Conservation (phyloP, 768 basidiomycete genomes). For the Imleria badia region DNA sequence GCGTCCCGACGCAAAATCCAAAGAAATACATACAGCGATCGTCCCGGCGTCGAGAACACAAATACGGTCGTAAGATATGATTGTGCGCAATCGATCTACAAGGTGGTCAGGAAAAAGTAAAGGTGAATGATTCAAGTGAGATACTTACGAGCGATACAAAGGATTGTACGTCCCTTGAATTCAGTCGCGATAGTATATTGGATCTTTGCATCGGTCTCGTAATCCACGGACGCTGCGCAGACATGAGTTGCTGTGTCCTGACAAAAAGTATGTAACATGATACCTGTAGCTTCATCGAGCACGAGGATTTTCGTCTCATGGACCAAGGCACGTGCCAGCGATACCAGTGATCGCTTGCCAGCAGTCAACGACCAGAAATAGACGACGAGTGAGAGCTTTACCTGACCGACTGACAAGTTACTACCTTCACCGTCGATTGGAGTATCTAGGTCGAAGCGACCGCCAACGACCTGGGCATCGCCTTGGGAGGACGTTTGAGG, state of each 20-base stretch:
- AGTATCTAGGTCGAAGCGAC: conserved; percentile 79
- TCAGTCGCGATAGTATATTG: conserved; percentile 85
- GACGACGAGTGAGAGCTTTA: background rate
- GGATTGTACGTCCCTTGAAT: conserved; percentile 80
- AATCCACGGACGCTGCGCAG: conserved; percentile 73
- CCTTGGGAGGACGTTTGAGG: conserved; percentile 37
- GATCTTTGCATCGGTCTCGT: conserved; percentile 87
- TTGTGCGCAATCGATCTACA: conserved; percentile 80
- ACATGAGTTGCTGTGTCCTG: background rate
- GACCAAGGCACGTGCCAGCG: conserved; percentile 85
- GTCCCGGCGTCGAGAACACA: conserved; percentile 82
- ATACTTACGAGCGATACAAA: conserved; percentile 86
- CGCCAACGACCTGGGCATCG: conserved; percentile 39
- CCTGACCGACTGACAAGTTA: conserved; percentile 72
- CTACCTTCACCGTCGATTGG: conserved; percentile 83
- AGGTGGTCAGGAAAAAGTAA: background rate
- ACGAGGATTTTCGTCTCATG: conserved; percentile 83
- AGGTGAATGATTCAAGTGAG: background rate
- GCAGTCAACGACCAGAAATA: conserved; percentile 29
- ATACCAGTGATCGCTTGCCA: conserved; percentile 75
- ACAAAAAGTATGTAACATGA: background rate
- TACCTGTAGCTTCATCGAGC: conserved; percentile 86
- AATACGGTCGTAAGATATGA: conserved; percentile 85
- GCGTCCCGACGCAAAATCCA: background rate
- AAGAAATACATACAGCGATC: conserved; percentile 54